Evolutionary conservation across 1,284 basidiomycete genomes (phyloP).

Genomic region (Paramarasmius palmivorus): DNA sequence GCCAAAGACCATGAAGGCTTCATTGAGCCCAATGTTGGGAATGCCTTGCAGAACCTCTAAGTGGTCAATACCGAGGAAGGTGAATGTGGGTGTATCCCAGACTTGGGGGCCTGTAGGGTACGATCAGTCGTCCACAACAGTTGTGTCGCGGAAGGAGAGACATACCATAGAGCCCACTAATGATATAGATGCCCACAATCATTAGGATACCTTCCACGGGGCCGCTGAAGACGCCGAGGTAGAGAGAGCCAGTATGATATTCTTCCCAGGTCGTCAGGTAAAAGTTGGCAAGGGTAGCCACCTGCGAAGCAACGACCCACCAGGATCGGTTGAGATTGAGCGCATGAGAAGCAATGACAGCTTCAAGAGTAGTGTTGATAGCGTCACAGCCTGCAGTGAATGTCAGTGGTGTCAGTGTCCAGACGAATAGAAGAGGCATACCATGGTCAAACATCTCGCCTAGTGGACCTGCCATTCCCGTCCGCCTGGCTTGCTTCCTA

Average conservation of each 20-base stretch:
- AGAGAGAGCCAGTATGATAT: conserved; percentile 90
- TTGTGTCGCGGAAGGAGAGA: conserved; percentile 8
- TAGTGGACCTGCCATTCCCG: conserved; percentile 94
- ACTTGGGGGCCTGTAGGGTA: conserved; percentile 63
- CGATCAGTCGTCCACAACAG: background rate
- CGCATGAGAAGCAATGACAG: conserved; percentile 79
- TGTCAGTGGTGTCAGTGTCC: background rate
- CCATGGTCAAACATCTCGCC: conserved; percentile 99
- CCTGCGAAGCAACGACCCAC: conserved; percentile 92
- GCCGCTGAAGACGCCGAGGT: conserved; percentile 92
- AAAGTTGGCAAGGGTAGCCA: conserved; percentile 90
- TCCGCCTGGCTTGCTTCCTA: conserved; percentile 93
- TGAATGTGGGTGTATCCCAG: conserved; percentile 80
- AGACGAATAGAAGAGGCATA: conserved; percentile 25
- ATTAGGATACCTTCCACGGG: conserved; percentile 96
- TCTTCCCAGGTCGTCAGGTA: conserved; percentile 99
- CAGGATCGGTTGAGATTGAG: conserved; percentile 91
- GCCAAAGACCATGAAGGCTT: conserved; percentile 85
- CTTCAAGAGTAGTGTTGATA: conserved; percentile 92
- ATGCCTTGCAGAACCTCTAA: conserved; percentile 49
- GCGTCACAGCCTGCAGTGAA: conserved; percentile 75
- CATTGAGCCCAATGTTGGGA: conserved; percentile 80
- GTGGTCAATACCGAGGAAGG: conserved; percentile 57
- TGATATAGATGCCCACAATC: conserved; percentile 75
- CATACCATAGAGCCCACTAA: conserved; percentile 77